Evolutionary conservation across 2,329 filamentous ascomycete genomes (phyloP), one percentile per base, ranked within the genome.

Genomic region (Daldinia sp.): DNA sequence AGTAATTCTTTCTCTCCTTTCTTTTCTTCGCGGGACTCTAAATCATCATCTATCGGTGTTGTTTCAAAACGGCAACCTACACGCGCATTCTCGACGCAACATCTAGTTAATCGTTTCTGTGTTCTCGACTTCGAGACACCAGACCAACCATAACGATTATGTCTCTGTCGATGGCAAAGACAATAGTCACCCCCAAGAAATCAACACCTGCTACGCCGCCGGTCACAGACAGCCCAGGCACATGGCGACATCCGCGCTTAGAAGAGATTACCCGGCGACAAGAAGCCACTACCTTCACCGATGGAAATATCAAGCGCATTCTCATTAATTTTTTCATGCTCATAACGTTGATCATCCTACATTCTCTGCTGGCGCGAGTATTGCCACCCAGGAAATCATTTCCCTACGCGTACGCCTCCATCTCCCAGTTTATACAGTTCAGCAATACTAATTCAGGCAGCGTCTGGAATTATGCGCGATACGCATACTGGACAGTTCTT

Each of bases 161-260:
- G 80, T 77, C 78, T 50, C 76, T 76, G 2, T 70, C 73, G 4
- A 67, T 69, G 4, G 65, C 76, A 10, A 67, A 73, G 60, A 82
- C 81, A 72, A 76, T 87, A 72, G 69, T 85, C 77, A 82, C 79
- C 30, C 78, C 81, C 35, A 75, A 69, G 55, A 78, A 80, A 48
- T 42, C 64, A 41, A 51, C 67, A 6, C 64, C 79, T 18, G 63
- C 74, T 6, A 71, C 80, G 0, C 69, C 76, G 15, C 71, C 75
- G 23, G 71, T 74, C 46, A 77, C 80, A 30, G 87, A 89, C 60
- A 89, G 86, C 74, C 87, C 93, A 6, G 94, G 95, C 62, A 93
- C 90, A 77, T 99, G 96, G 95, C 89, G 90, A 76, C 96, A 99
- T 79, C 96, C 96, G 37, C 90, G 91, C 70, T 86, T 98, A 72